Evolutionary conservation across 78 protist species (phyloP).

Genomic region (Dictyostelium brefeldianum): DNA sequence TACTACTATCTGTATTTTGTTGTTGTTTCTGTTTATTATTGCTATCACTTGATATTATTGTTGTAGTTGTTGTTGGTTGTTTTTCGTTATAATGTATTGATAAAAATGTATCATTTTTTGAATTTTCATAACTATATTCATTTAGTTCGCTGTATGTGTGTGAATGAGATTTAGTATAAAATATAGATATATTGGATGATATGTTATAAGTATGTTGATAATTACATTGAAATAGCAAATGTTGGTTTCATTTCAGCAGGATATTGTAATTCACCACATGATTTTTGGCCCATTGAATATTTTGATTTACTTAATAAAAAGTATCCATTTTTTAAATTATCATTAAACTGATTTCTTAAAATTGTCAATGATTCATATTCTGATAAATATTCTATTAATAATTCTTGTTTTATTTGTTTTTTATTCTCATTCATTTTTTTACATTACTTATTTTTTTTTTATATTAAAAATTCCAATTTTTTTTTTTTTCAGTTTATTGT

Average conservation of each 20-base stretch:
- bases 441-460: too few relatives aligned
- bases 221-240: not conserved
- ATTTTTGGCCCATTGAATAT: constrained; percentile 63
- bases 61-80: not conserved
- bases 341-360: constrained; percentile 14
- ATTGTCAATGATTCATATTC: not conserved
- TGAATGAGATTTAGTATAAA: too few relatives aligned
- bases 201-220: not conserved
- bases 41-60: too few relatives aligned
- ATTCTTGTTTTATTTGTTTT: not conserved
- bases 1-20: not conserved
- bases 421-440: not conserved
- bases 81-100: not conserved
- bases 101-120: not conserved
- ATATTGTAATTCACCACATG: constrained; percentile 61
- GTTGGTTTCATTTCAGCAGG: constrained; percentile 51
- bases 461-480: not conserved
- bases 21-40: not conserved
- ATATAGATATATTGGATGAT: too few relatives aligned
- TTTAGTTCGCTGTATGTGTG: too few relatives aligned
- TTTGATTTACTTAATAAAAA: constrained; percentile 61
- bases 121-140: not conserved
- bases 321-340: constrained; percentile 31
- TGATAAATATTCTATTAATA: not conserved
- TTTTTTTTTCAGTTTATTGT: not conserved